Evolutionary conservation across 2,329 filamentous ascomycete genomes (phyloP), one percentile per base, ranked within the genome.

Genomic region (Elsinoe batatas): DNA sequence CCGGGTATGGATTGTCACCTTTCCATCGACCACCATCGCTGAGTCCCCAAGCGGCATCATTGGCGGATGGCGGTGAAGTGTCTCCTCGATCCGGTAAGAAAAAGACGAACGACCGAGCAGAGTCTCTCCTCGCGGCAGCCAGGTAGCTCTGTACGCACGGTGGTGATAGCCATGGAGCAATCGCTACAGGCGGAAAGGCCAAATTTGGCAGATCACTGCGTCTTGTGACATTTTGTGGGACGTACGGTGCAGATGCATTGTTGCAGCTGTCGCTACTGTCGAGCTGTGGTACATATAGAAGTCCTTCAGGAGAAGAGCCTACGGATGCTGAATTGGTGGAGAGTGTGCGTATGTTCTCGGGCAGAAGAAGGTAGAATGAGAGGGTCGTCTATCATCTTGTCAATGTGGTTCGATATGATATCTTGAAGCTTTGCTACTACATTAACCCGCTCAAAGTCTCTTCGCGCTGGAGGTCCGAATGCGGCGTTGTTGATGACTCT

Each of bases 201-300:
- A 68, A 67, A 49, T 78, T 78, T 0, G 78, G 76, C 13, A 96
- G 79, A 64, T 93, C 78, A n/a, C 71, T 68, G 62, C 80, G 78
- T 13, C 85, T 81, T 11, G 88, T 95, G 55, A 83, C 88, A 68
- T 93, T 91, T 36, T 68, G 63, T 1, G 90, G 88, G 7, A 96
- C 77, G 62, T 85, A 82, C n/a, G 78, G 69, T 38, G 76, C 76
- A 40, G 85, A 81, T 46, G 79, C 70, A 13, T 81, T 73, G 65
- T 76, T 76, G 72, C 91, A 96, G 0, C 76, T 71, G 59, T 85
- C 78, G 56, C 76, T 67, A 10, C 65, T 12, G 11, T 36, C 67
- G 38, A 95, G 76, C 58, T 84, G 80, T 3, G 91, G 93, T 1
- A 95, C 85, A 68, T 93, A 97, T 57, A 97, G 78, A 13, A 96